These are phyloP conservation scores for Penicillium sp. DNA, from an alignment of 2,329 filamentous ascomycete genomes.

Conservation along the genomic window DNA sequence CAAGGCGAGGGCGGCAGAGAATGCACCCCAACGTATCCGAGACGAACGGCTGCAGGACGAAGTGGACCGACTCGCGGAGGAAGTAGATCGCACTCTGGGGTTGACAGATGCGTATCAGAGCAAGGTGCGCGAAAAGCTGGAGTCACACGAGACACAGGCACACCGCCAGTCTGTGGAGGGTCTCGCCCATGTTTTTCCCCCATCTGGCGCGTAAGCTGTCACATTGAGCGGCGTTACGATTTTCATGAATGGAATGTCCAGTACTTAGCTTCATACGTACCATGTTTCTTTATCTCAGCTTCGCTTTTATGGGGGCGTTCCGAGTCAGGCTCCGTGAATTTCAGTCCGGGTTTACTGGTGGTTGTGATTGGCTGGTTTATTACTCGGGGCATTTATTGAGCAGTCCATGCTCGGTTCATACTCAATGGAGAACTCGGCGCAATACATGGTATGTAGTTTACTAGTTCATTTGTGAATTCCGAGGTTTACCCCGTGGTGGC, in stretches of 20 bases:
- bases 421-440: no score
- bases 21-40: conserved; percentile 43
- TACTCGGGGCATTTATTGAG: no score
- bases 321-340: no score
- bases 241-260: conserved; percentile 5
- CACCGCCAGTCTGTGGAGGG: conserved; percentile 18
- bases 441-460: no score
- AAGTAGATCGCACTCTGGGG: conserved; percentile 57
- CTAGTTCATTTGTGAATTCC: no score
- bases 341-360: no score
- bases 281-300: no score
- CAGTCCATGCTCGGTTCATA: no score
- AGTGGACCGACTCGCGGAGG: conserved; percentile 57
- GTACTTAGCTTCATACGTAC: no score
- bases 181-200: conserved; percentile 38
- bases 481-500: no score
- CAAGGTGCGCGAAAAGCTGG: conserved; percentile 37
- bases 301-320: no score
- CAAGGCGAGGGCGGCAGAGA: conserved; percentile 49
- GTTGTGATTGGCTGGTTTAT: no score
- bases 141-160: conserved; percentile 12
- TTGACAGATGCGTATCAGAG: conserved; percentile 49
- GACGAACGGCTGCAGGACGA: conserved; percentile 60
- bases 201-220: conserved; percentile 30
- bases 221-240: conserved; percentile 4